These are phyloP conservation scores for Aureococcus anophagefferens DNA, from an alignment of 108 stramenopile genomes.

Conservation along the genomic window DNA sequence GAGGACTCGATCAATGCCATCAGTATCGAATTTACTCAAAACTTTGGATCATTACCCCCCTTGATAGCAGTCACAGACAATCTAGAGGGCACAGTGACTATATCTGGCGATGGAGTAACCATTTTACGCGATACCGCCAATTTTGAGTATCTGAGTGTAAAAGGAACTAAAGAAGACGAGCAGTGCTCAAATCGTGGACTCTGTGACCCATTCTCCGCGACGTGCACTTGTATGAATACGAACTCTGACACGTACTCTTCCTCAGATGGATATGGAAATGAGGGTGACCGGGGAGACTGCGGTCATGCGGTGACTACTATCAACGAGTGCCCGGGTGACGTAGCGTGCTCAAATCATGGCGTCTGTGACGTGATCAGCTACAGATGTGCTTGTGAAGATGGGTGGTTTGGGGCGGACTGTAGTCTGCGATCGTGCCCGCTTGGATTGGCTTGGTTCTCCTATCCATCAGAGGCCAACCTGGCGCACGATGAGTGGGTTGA, in stretches of 20 bases:
- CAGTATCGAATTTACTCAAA: neutral
- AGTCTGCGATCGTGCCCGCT: conserved; percentile 7
- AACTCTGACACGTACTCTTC: conserved; percentile 34
- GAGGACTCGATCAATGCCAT: neutral
- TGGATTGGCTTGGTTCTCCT: conserved; percentile 36
- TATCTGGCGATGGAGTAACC: neutral
- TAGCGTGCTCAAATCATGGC: conserved; percentile 35
- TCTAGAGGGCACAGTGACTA: conserved; percentile 1
- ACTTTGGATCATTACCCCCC: conserved; percentile 6
- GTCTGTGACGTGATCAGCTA: conserved; percentile 28
- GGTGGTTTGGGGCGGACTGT: conserved; percentile 30
- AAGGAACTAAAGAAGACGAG: conserved; percentile 41
- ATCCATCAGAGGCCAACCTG: conserved; percentile 27
- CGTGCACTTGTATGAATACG: conserved; percentile 32
- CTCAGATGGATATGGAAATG: conserved; percentile 34
- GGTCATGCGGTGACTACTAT: conserved; percentile 31
- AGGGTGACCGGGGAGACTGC: conserved; percentile 40
- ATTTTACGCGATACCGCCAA: neutral
- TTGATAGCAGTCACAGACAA: neutral
- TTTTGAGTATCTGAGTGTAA: conserved; percentile 16
- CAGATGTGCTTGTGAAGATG: conserved; percentile 25
- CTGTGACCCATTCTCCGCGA: conserved; percentile 27
- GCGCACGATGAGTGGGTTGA: conserved; percentile 28
- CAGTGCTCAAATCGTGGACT: conserved; percentile 34
- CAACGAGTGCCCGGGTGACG: conserved; percentile 32